These are phyloP conservation scores for Backusella luteola DNA, from an alignment of 192 early-diverging fungal species.

Conservation along the genomic window DNA sequence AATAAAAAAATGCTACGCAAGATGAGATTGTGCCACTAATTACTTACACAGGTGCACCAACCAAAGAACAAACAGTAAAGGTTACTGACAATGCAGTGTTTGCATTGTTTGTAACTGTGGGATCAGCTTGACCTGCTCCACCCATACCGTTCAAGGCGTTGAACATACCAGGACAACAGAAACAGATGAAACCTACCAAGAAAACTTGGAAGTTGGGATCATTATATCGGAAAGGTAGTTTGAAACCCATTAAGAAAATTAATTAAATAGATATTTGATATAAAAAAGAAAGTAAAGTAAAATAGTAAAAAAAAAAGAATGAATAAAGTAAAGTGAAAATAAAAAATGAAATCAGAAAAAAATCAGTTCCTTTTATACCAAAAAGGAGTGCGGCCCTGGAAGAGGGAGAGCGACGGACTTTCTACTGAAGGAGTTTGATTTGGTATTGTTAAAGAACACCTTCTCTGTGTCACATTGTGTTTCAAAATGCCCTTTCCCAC, in stretches of 20 bases:
- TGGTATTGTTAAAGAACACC: neutral
- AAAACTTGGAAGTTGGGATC: constrained; percentile 36
- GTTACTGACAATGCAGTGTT: constrained; percentile 78
- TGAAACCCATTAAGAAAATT: constrained; percentile 19
- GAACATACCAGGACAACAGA: constrained; percentile 58
- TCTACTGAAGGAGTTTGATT: constrained; percentile 7
- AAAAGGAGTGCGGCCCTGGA: constrained; percentile 7
- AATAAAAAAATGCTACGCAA: neutral
- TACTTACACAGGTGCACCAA: constrained; percentile 62
- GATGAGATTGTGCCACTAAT: neutral
- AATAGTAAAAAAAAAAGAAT: neutral
- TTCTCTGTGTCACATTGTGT: constrained; percentile 8
- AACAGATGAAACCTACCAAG: constrained; percentile 39
- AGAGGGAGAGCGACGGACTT: constrained; percentile 4
- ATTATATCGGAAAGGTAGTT: constrained; percentile 26
- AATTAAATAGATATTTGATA: neutral
- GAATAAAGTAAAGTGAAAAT: neutral
- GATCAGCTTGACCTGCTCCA: constrained; percentile 65
- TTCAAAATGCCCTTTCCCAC: constrained; percentile 4
- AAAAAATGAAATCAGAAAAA: neutral
- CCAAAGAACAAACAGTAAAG: constrained; percentile 74
- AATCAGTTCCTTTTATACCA: neutral
- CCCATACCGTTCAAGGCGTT: constrained; percentile 62
- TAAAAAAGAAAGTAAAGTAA: neutral
- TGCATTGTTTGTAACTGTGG: constrained; percentile 67